Evolutionary conservation across 1,284 basidiomycete genomes (phyloP).

Genomic region (Rugosomyces carneus): DNA sequence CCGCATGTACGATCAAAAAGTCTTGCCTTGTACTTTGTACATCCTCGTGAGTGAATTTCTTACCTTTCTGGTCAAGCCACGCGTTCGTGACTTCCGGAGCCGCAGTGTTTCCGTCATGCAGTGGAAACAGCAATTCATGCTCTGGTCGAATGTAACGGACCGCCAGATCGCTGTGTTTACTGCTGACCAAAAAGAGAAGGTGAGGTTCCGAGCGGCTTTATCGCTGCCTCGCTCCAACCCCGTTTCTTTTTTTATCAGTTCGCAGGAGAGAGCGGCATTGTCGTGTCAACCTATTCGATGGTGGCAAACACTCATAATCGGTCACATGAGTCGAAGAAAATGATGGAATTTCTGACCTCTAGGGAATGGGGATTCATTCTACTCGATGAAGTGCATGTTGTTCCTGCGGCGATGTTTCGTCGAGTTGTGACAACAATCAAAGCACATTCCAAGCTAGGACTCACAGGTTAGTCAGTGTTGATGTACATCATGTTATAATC

Average conservation of each 20-base stretch:
- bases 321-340: slow-evolving; percentile 95
- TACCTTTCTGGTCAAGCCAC: slow-evolving; percentile 11
- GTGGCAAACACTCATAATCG: slow-evolving; percentile 95
- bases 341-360: slow-evolving; percentile 96
- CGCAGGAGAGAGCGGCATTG: slow-evolving; percentile 89
- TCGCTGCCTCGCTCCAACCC: slow-evolving; percentile 12
- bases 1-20: slow-evolving; percentile 99
- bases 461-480: slow-evolving; percentile 61
- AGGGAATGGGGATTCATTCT: slow-evolving; percentile 95
- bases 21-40: slow-evolving; percentile 97
- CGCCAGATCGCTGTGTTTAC: slow-evolving; percentile 94
- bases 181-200: slow-evolving; percentile 94
- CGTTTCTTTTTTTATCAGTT: slow-evolving; percentile 48
- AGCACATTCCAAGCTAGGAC: slow-evolving; percentile 92
- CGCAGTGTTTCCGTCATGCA: slow-evolving; percentile 92
- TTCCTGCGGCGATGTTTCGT: slow-evolving; percentile 95
- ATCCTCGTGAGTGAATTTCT: slow-evolving; percentile 66
- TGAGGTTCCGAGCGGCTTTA: slow-evolving; percentile 26
- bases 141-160: slow-evolving; percentile 96
- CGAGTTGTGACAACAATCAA: slow-evolving; percentile 95
- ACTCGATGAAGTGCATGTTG: slow-evolving; percentile 95
- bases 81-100: slow-evolving; percentile 12
- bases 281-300: slow-evolving; percentile 98
- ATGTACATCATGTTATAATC: neutral
- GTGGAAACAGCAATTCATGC: slow-evolving; percentile 96